A percentile compares a stretch with the other conserved stretches of the same genome.
phyloP scores from a whole-genome alignment of 345 rosid species.

The Sisymbrium irio region DNA sequence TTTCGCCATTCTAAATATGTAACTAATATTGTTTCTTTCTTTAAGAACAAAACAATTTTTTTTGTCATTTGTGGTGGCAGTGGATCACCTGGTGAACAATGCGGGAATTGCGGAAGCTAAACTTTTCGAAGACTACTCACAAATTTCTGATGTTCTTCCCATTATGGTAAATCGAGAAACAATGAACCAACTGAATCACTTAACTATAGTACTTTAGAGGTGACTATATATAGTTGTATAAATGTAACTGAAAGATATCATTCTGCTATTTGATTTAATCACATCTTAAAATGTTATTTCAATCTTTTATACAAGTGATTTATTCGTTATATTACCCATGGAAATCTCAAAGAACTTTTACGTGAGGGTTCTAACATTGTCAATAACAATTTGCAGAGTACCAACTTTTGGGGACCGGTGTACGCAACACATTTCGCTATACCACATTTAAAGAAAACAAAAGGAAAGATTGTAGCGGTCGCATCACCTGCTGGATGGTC shows the following conservation, averaged over 20 bases:
- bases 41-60: background rate
- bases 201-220: background rate
- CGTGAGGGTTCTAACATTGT: background rate
- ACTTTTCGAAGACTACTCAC: constrained; percentile 32
- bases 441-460: constrained; percentile 47
- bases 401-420: constrained; percentile 63
- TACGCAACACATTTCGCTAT: constrained; percentile 46
- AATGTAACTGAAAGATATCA: too few species aligned
- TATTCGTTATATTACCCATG: background rate
- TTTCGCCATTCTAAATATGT: background rate
- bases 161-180: constrained; percentile 29
- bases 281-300: too few species aligned
- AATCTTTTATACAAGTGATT: background rate
- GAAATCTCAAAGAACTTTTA: background rate
- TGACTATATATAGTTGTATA: background rate
- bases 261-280: too few species aligned
- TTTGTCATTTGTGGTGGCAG: constrained; percentile 22
- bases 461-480: constrained; percentile 52
- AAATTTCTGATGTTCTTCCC: constrained; percentile 30
- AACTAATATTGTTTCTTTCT: background rate
- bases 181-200: background rate
- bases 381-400: constrained; percentile 34
- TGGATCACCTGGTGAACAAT: constrained; percentile 52
- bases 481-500: constrained; percentile 48
- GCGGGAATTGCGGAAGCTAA: constrained; percentile 38